phyloP scores from a whole-genome alignment of 495 filamentous ascomycete species.

The Talaromyces borbonicus region DNA sequence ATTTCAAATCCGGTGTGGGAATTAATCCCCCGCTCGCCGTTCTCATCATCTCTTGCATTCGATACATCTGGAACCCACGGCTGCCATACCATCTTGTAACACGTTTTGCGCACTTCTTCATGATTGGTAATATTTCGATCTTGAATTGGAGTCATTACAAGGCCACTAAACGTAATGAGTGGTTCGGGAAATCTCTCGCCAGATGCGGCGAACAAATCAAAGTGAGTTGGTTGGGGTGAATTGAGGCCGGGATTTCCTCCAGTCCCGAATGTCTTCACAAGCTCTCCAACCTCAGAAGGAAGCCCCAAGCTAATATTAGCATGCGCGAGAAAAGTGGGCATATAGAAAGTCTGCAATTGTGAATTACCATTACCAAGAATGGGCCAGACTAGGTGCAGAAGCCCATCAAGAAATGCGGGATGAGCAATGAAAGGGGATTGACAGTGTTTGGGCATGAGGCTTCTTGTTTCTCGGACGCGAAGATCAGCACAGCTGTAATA shows the following conservation, averaged over 20 bases:
- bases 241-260: conserved; percentile 17
- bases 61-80: conserved; percentile 6
- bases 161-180: conserved; percentile 21
- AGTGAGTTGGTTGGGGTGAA: conserved; percentile 21
- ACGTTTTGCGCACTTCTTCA: conserved; percentile 15
- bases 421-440: conserved; percentile 19
- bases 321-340: conserved; percentile 31
- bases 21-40: no score
- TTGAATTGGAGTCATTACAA: conserved; percentile 26
- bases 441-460: conserved; percentile 19
- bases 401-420: conserved; percentile 19
- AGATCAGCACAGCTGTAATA: conserved; percentile 15
- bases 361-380: conserved; percentile 32
- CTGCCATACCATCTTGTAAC: conserved; percentile 28
- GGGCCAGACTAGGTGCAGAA: conserved; percentile 26
- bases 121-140: conserved; percentile 9
- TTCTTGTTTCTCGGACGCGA: conserved; percentile 16
- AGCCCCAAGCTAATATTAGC: conserved; percentile 17
- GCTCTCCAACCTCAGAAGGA: conserved; percentile 17
- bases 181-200: conserved; percentile 14
- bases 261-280: conserved; percentile 23
- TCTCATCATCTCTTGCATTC: no score
- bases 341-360: conserved; percentile 30
- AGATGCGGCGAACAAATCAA: conserved; percentile 23
- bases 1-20: no score